phyloP scores from a whole-genome alignment of 495 filamentous ascomycete species.

The Thozetella sp. region DNA sequence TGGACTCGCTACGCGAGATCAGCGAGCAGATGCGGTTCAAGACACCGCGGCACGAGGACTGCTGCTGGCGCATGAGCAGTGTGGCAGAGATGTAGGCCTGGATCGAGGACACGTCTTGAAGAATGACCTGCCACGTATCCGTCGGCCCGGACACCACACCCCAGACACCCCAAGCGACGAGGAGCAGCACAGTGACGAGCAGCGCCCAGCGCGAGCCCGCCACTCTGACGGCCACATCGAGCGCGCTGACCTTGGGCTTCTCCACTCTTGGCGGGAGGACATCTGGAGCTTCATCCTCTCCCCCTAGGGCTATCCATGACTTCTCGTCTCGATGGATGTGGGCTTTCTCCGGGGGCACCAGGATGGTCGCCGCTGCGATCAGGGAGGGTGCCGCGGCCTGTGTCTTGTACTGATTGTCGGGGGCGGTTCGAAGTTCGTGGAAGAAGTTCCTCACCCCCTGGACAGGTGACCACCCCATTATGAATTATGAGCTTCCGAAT shows the following conservation, averaged over 20 bases:
- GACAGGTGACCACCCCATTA: neutral
- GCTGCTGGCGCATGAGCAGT: slow-evolving; percentile 35
- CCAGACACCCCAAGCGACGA: slow-evolving; percentile 16
- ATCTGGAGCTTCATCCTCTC: neutral
- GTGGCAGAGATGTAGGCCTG: slow-evolving; percentile 36
- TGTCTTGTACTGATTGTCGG: neutral
- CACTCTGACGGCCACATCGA: neutral
- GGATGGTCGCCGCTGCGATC: neutral
- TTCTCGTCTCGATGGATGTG: neutral
- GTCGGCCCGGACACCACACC: slow-evolving; percentile 24
- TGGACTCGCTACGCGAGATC: slow-evolving; percentile 27
- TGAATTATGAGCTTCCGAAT: too few relatives aligned
- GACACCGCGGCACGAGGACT: slow-evolving; percentile 23
- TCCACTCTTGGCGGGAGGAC: neutral
- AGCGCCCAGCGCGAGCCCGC: neutral
- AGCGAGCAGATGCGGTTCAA: slow-evolving; percentile 21
- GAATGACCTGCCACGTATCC: slow-evolving; percentile 32
- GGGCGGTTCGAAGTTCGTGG: neutral
- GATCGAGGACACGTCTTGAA: slow-evolving; percentile 36
- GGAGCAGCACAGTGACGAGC: slow-evolving; percentile 10
- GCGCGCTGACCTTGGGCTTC: neutral
- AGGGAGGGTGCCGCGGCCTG: neutral
- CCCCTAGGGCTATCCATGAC: neutral
- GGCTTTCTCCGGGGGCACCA: neutral
- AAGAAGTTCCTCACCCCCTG: neutral